Conservation (phyloP, 192 early-diverging fungal genomes). For the Entomortierella beljakovae region DNA sequence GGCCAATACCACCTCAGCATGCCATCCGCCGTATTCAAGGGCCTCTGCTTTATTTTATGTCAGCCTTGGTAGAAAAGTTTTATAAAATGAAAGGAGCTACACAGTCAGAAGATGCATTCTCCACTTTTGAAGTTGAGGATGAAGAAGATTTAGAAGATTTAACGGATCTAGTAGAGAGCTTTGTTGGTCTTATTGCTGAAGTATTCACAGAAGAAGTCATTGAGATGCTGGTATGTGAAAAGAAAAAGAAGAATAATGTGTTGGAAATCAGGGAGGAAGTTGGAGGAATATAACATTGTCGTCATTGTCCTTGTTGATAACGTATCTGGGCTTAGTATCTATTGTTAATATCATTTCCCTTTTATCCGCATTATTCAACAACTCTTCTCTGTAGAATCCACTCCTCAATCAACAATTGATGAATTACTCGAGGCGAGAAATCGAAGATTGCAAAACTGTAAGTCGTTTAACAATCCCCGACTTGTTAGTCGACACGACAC, state of each 20-base stretch:
- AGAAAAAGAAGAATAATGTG: neutral
- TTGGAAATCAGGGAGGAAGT: neutral
- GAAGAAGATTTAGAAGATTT: constrained; percentile 43
- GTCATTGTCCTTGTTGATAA: neutral
- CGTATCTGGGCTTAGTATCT: neutral
- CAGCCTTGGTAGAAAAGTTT: constrained; percentile 45
- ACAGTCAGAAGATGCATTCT: constrained; percentile 44
- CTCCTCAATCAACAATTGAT: constrained; percentile 38
- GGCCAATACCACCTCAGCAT: constrained; percentile 35
- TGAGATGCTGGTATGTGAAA: constrained; percentile 35
- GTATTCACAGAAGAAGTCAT: constrained; percentile 51
- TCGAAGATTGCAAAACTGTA: constrained; percentile 52
- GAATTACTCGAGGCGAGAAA: constrained; percentile 23
- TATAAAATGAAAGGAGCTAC: constrained; percentile 53
- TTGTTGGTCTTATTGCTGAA: constrained; percentile 42
- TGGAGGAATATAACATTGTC: neutral
- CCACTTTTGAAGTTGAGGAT: constrained; percentile 48
- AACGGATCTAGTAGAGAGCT: constrained; percentile 46
- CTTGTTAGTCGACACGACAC: neutral
- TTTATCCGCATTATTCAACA: neutral
- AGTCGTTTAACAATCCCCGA: too few species aligned
- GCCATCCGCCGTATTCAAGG: constrained; percentile 36
- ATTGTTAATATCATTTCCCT: neutral
- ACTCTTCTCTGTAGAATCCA: constrained; percentile 20
- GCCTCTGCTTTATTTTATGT: constrained; percentile 38